Evolutionary conservation across 2,329 filamentous ascomycete species (phyloP).

Genomic region (Fusarium nurragi): DNA sequence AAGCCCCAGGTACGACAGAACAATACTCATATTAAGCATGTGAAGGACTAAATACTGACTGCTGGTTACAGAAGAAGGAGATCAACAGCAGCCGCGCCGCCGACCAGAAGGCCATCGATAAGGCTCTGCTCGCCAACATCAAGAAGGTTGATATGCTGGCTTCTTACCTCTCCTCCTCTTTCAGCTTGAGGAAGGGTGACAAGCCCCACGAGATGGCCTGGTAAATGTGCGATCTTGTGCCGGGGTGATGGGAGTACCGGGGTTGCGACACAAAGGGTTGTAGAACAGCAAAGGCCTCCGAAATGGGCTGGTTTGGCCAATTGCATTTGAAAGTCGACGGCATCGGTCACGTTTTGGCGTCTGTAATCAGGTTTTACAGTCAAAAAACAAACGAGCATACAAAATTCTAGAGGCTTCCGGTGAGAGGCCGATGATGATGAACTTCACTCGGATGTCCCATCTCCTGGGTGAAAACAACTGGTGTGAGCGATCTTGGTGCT

Average conservation of each 20-base stretch:
- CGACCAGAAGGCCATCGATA: conserved; percentile 99
- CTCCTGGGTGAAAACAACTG: conserved; percentile 27
- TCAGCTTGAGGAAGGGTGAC: conserved; percentile 99
- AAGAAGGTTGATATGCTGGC: conserved; percentile 97
- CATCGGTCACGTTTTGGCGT: conserved; percentile 73
- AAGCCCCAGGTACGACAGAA: conserved; percentile 83
- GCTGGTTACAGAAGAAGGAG: conserved; percentile 85
- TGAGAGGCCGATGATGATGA: conserved; percentile 48
- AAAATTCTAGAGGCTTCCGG: conserved; percentile 50
- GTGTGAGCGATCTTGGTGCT: conserved; percentile 28
- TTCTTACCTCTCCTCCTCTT: conserved; percentile 93
- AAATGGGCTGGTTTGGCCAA: conserved; percentile 68
- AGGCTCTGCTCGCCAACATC: conserved; percentile 92
- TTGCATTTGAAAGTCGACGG: conserved; percentile 73
- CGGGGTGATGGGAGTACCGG: conserved; percentile 44
- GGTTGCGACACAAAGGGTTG: conserved; percentile 53
- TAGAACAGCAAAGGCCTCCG: conserved; percentile 58
- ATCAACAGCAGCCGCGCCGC: conserved; percentile 88
- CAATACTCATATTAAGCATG: conserved; percentile 1
- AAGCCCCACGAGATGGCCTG: conserved; percentile 99
- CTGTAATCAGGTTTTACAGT: conserved; percentile 73
- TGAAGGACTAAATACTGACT: conserved; percentile 37
- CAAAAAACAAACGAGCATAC: conserved; percentile 60
- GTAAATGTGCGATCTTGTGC: conserved; percentile 66
- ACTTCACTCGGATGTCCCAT: conserved; percentile 40